Conservation (phyloP, 192 early-diverging fungal genomes). For the Backusella luteola region DNA sequence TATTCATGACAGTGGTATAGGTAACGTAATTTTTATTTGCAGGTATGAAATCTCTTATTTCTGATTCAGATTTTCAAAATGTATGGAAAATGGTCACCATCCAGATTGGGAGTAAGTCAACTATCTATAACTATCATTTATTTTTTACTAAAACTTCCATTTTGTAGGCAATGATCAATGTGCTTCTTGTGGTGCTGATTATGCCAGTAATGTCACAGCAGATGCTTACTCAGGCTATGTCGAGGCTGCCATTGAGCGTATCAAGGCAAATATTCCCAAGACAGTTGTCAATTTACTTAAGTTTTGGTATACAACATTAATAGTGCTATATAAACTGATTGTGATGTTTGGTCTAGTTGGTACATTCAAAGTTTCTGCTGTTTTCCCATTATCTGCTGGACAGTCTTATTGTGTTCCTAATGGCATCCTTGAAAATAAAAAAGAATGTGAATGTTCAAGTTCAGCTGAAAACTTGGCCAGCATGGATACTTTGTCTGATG, state of each 20-base stretch:
- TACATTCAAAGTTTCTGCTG: constrained; percentile 2
- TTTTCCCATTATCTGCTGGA: constrained; percentile 5
- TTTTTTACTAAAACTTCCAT: not conserved
- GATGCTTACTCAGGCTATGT: constrained; percentile 13
- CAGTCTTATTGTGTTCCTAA: constrained; percentile 10
- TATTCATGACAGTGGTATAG: not conserved
- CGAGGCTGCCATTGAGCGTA: constrained; percentile 16
- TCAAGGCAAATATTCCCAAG: constrained; percentile 11
- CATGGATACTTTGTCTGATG: constrained; percentile 11
- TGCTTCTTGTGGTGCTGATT: not conserved
- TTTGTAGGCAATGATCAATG: constrained; percentile 27
- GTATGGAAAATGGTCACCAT: constrained; percentile 18
- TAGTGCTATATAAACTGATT: not conserved
- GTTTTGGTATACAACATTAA: not conserved
- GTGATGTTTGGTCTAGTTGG: not conserved
- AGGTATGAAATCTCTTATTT: not conserved
- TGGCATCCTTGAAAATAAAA: not conserved
- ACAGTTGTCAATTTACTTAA: constrained; percentile 24
- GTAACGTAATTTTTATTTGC: not conserved
- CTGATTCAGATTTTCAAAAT: not conserved
- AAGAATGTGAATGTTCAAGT: not conserved
- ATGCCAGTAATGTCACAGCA: not conserved
- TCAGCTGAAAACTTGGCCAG: not conserved
- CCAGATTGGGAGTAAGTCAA: constrained; percentile 23
- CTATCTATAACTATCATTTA: not conserved